Percentiles rank a stretch among this genome's conserved stretches.
phyloP scores from a whole-genome alignment of 768 basidiomycete genomes.

The Rhodotorula sphaerocarpa region DNA sequence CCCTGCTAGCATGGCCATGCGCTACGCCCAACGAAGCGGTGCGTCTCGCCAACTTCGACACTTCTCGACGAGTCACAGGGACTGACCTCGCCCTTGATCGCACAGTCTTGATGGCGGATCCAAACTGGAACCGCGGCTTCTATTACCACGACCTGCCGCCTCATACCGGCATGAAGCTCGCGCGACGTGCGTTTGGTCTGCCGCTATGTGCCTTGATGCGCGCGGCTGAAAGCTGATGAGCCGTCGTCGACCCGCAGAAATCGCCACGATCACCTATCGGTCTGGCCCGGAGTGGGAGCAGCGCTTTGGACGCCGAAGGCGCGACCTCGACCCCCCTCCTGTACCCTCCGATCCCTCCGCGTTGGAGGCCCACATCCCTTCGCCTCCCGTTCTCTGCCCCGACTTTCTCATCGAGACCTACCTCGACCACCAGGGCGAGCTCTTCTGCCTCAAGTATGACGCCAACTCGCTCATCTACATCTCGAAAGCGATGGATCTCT shows the following conservation, averaged over 20 bases:
- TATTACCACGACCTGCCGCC: slow-evolving; percentile 94
- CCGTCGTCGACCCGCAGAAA: slow-evolving; percentile 54
- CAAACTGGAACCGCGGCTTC: slow-evolving; percentile 98
- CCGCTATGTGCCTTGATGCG: background rate
- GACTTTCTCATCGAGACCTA: slow-evolving; percentile 99
- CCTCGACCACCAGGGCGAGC: slow-evolving; percentile 72
- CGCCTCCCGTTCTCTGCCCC: slow-evolving; percentile 72
- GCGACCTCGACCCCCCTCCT: slow-evolving; percentile 25
- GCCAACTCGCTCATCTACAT: slow-evolving; percentile 98
- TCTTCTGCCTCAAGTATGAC: slow-evolving; percentile 97
- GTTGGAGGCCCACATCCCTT: slow-evolving; percentile 17
- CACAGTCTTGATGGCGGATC: slow-evolving; percentile 97
- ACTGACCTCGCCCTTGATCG: too few species aligned
- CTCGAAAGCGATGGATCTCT: slow-evolving; percentile 98
- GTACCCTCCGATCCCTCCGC: slow-evolving; percentile 1
- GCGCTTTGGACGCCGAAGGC: slow-evolving; percentile 77
- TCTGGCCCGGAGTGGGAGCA: slow-evolving; percentile 99
- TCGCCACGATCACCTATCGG: slow-evolving; percentile 96
- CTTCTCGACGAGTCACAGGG: too few species aligned
- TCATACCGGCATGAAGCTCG: slow-evolving; percentile 96
- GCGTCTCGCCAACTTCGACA: too few species aligned
- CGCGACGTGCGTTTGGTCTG: slow-evolving; percentile 62
- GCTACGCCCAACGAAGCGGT: slow-evolving; percentile 95
- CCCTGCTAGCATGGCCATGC: slow-evolving; percentile 86
- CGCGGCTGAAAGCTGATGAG: background rate